These are phyloP conservation scores for Exophiala sideris DNA, from an alignment of 2,329 filamentous ascomycete species.

Conservation along the genomic window DNA sequence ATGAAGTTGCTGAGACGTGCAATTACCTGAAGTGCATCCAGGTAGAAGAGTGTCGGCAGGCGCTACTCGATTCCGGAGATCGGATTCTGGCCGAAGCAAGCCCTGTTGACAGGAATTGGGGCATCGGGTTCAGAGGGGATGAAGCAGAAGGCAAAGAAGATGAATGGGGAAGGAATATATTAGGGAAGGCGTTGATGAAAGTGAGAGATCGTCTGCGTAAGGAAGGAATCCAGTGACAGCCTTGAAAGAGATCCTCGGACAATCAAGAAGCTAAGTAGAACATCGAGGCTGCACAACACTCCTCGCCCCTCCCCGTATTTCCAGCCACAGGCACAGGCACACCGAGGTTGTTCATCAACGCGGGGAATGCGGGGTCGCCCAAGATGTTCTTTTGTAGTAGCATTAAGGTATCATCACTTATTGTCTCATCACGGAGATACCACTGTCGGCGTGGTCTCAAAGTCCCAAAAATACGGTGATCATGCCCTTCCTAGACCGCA, in stretches of 20 bases:
- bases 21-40: conserved; percentile 36
- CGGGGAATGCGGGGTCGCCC: too few species aligned
- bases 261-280: too few species aligned
- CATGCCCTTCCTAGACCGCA: conserved; percentile 19
- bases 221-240: too few species aligned
- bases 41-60: conserved; percentile 28
- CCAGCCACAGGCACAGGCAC: too few species aligned
- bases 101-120: conserved; percentile 36
- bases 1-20: conserved; percentile 33
- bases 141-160: conserved; percentile 30
- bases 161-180: conserved; percentile 34
- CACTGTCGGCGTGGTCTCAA: too few species aligned
- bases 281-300: too few species aligned
- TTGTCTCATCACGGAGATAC: background rate
- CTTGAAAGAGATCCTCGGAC: too few species aligned
- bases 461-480: too few species aligned
- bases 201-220: conserved; percentile 29
- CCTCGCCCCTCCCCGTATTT: too few species aligned
- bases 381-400: too few species aligned
- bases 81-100: conserved; percentile 36
- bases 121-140: conserved; percentile 34
- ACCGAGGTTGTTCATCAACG: too few species aligned
- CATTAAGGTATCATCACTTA: too few species aligned
- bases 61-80: conserved; percentile 32
- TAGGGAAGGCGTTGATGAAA: conserved; percentile 36